Evolutionary conservation across 192 early-diverging fungal genomes (phyloP).

Genomic region (Mortierella alpina): DNA sequence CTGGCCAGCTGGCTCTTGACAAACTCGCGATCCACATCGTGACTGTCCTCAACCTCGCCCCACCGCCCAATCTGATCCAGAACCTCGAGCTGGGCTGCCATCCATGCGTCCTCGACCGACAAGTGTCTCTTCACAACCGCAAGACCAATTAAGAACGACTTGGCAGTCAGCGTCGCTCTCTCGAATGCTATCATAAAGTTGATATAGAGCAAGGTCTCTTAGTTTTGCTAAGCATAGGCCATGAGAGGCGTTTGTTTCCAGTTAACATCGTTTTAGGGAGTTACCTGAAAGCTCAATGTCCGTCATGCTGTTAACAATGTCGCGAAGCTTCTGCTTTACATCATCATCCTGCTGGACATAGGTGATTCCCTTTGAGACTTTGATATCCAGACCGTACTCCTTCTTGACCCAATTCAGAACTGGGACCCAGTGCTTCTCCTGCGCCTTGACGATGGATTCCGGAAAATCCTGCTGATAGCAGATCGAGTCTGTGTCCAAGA

Average conservation of each 20-base stretch:
- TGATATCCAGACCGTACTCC: constrained; percentile 74
- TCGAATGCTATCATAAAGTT: constrained; percentile 77
- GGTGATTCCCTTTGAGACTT: constrained; percentile 78
- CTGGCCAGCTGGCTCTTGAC: constrained; percentile 77
- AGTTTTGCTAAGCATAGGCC: constrained; percentile 1
- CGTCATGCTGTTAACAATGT: constrained; percentile 67
- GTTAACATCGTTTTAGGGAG: neutral
- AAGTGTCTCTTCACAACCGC: constrained; percentile 85
- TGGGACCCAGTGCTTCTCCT: constrained; percentile 83
- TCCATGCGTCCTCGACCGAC: constrained; percentile 78
- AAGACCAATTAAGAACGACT: constrained; percentile 91
- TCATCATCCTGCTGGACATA: constrained; percentile 72
- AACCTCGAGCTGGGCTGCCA: constrained; percentile 87
- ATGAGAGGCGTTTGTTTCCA: neutral
- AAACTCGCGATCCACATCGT: constrained; percentile 82
- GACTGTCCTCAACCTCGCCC: constrained; percentile 74
- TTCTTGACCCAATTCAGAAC: constrained; percentile 81
- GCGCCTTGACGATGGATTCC: constrained; percentile 80
- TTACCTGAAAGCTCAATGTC: constrained; percentile 77
- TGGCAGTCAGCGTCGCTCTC: constrained; percentile 82
- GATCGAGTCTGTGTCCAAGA: constrained; percentile 90
- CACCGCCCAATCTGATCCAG: constrained; percentile 88
- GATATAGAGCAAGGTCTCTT: neutral
- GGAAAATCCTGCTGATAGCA: constrained; percentile 89
- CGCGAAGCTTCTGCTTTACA: constrained; percentile 66